These are phyloP conservation scores for Berkeleyomyces rouxiae DNA, from an alignment of 2,329 filamentous ascomycete genomes.

Conservation along the genomic window DNA sequence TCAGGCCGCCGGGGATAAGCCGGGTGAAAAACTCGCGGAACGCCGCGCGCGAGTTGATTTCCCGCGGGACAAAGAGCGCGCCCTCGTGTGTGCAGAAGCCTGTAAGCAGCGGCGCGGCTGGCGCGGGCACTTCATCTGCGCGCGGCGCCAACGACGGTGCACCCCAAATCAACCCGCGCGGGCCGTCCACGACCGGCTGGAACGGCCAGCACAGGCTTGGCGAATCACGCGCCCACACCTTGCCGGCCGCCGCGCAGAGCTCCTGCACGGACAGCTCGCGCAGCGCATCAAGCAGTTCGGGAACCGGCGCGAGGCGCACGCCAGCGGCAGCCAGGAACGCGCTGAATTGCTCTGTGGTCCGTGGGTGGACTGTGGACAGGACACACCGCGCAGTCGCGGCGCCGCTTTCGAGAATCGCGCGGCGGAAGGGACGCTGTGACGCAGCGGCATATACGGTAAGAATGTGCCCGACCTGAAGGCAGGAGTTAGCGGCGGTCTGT, in stretches of 20 bases:
- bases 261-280: conserved; percentile 29
- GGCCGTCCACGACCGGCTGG: conserved; percentile 50
- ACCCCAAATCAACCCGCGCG: too few relatives aligned
- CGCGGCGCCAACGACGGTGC: conserved; percentile 29
- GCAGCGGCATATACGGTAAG: conserved; percentile 33
- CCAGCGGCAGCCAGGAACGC: conserved; percentile 25
- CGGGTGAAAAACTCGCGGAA: conserved; percentile 44
- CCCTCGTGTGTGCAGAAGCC: conserved; percentile 59
- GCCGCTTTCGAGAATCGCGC: conserved; percentile 41
- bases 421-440: conserved; percentile 30
- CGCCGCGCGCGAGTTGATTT: conserved; percentile 29
- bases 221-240: not conserved
- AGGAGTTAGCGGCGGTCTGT: not conserved
- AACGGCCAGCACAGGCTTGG: conserved; percentile 41
- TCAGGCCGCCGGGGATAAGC: conserved; percentile 41
- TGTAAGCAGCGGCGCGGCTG: conserved; percentile 34
- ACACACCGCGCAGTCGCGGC: conserved; percentile 38
- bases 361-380: conserved; percentile 34
- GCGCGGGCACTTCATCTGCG: conserved; percentile 25
- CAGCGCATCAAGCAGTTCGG: conserved; percentile 16
- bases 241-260: not conserved
- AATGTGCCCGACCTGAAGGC: conserved; percentile 46
- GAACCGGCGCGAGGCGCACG: conserved; percentile 4
- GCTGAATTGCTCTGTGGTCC: conserved; percentile 38
- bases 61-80: conserved; percentile 41